A percentile compares a stretch with the other conserved stretches of the same genome.
Evolutionary conservation across 2,329 filamentous ascomycete genomes (phyloP).

Genomic region (Colletotrichum sidae): DNA sequence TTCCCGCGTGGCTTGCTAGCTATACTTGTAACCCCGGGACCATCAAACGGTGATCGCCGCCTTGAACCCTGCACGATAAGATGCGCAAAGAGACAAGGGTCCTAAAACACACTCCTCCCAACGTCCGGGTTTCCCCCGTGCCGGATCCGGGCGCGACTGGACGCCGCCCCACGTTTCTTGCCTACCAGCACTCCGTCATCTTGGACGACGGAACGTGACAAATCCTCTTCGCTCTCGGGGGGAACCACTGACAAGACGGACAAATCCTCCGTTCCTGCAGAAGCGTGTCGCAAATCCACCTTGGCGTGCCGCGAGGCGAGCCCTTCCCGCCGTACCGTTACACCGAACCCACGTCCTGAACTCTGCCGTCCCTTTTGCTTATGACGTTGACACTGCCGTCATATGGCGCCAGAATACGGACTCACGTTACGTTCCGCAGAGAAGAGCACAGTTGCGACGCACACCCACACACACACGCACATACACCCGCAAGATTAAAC

Average conservation of each 20-base stretch:
- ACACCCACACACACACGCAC: no score
- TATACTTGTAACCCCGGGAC: conserved; percentile 10
- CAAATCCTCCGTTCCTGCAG: background rate
- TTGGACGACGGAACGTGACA: background rate
- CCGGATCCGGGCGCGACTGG: conserved; percentile 11
- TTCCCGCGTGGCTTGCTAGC: background rate
- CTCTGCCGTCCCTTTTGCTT: background rate
- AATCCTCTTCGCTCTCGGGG: background rate
- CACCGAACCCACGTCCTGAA: background rate
- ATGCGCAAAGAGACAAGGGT: conserved; percentile 13
- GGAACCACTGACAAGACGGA: background rate
- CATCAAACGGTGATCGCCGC: background rate
- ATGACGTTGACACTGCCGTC: background rate
- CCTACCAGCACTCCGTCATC: background rate
- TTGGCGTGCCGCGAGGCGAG: background rate
- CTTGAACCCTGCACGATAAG: conserved; percentile 14
- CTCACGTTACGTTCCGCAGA: background rate
- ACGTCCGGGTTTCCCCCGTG: conserved; percentile 15
- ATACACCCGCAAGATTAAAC: no score
- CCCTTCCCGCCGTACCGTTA: background rate
- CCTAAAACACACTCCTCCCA: conserved; percentile 9
- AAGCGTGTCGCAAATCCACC: background rate
- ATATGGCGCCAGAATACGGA: background rate
- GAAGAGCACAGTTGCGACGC: no score
- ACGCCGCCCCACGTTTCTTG: conserved; percentile 20